Conservation (phyloP, 1,139 yeast genomes). For the Protomyces inouyei region DNA sequence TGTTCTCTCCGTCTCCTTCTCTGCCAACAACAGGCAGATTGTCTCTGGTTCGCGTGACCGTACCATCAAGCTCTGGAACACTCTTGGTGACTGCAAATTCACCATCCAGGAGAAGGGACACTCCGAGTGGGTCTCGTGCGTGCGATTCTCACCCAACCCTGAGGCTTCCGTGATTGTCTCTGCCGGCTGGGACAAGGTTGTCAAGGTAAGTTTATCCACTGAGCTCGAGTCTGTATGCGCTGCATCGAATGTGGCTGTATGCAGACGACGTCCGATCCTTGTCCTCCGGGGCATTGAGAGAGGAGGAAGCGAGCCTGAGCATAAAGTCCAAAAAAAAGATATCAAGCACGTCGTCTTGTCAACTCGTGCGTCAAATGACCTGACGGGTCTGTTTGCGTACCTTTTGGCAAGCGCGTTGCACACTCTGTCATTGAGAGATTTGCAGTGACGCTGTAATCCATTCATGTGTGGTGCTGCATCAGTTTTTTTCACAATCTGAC, state of each 20-base stretch:
- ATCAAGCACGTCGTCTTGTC: neutral
- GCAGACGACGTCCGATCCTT: slow-evolving; percentile 25
- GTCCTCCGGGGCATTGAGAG: slow-evolving; percentile 15
- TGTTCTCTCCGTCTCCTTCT: slow-evolving; percentile 93
- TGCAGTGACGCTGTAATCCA: neutral
- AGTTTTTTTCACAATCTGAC: neutral
- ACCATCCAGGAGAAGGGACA: slow-evolving; percentile 76
- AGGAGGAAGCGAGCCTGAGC: slow-evolving; percentile 29
- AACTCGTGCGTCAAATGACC: neutral
- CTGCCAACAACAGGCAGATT: slow-evolving; percentile 95
- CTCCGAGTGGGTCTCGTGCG: slow-evolving; percentile 99
- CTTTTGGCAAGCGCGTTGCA: neutral
- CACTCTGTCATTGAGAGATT: neutral
- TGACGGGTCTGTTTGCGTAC: neutral
- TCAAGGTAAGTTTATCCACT: slow-evolving; percentile 74
- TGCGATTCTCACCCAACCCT: slow-evolving; percentile 83
- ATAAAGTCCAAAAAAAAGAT: neutral
- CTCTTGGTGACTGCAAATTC: slow-evolving; percentile 96
- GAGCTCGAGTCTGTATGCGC: slow-evolving; percentile 25
- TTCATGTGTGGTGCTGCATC: neutral
- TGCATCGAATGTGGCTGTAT: neutral
- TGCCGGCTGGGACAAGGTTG: slow-evolving; percentile 98
- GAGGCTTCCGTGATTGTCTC: slow-evolving; percentile 70
- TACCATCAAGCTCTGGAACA: slow-evolving; percentile 99
- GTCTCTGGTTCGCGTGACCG: slow-evolving; percentile 99